Conservation (phyloP, 1,139 yeast genomes). For the Geotrichum histeridarum region DNA sequence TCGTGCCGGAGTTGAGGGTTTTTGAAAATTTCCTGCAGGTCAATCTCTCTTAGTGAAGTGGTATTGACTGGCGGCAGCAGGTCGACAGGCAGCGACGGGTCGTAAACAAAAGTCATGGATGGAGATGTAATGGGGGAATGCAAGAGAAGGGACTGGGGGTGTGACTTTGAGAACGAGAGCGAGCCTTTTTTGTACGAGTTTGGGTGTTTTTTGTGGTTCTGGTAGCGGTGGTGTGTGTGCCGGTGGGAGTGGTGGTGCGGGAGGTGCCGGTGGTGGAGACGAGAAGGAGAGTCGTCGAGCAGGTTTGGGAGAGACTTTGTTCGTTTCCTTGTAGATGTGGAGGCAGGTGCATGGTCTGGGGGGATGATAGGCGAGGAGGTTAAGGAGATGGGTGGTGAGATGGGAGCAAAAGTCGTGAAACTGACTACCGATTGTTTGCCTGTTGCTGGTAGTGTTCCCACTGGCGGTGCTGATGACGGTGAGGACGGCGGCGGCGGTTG, state of each 20-base stretch:
- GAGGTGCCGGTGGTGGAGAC: slow-evolving; percentile 5
- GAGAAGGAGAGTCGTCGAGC: slow-evolving; percentile 19
- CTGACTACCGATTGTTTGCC: not conserved
- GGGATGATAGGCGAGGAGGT: slow-evolving; percentile 5
- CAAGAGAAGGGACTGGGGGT: slow-evolving; percentile 8
- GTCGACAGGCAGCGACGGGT: slow-evolving; percentile 26
- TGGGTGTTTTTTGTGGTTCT: not conserved
- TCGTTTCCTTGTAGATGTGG: slow-evolving; percentile 20
- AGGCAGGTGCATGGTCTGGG: not conserved
- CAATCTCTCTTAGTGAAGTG: slow-evolving; percentile 79
- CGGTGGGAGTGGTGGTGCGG: slow-evolving; percentile 13
- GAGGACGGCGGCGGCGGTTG: not conserved
- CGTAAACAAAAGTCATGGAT: slow-evolving; percentile 1
- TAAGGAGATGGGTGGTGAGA: slow-evolving; percentile 4
- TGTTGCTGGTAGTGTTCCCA: not conserved
- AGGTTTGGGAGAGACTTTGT: slow-evolving; percentile 29
- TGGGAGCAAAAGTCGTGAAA: slow-evolving; percentile 4
- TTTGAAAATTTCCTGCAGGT: slow-evolving; percentile 78
- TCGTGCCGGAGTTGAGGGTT: slow-evolving; percentile 93
- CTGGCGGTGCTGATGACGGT: not conserved
- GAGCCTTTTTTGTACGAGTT: slow-evolving; percentile 10
- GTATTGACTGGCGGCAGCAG: slow-evolving; percentile 75
- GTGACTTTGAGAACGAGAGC: slow-evolving; percentile 1
- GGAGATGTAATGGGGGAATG: slow-evolving; percentile 22
- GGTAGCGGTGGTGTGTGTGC: not conserved